Conservation (phyloP, 1,139 yeast genomes). For the Magnusiomyces clavatus region DNA sequence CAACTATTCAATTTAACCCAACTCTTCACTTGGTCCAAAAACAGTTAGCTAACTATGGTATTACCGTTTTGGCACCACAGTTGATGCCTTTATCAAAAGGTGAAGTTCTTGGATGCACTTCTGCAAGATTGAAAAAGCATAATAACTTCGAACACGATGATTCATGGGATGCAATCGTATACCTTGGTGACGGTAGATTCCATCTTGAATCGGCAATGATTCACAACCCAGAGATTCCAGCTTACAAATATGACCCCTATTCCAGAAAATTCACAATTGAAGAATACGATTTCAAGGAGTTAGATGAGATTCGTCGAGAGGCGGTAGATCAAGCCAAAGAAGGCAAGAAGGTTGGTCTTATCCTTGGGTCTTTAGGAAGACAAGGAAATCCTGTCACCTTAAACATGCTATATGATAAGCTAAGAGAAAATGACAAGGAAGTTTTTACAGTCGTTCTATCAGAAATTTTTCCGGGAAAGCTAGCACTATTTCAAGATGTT, state of each 20-base stretch:
- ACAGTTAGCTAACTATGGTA: constrained; percentile 28
- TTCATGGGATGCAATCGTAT: constrained; percentile 71
- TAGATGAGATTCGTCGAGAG: constrained; percentile 62
- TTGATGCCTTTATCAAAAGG: constrained; percentile 90
- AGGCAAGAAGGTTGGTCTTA: constrained; percentile 71
- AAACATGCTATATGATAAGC: constrained; percentile 49
- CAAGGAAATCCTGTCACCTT: constrained; percentile 86
- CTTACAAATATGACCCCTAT: constrained; percentile 92
- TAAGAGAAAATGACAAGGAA: constrained; percentile 48
- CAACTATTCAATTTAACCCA: constrained; percentile 96
- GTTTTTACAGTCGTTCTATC: constrained; percentile 80
- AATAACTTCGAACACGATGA: constrained; percentile 34
- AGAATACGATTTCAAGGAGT: constrained; percentile 75
- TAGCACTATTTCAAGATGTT: constrained; percentile 88
- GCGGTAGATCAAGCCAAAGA: constrained; percentile 57
- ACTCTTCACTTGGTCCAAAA: constrained; percentile 74
- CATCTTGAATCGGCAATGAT: constrained; percentile 96
- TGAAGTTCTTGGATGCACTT: constrained; percentile 93
- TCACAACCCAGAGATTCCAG: constrained; percentile 88
- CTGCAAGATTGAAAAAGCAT: constrained; percentile 50
- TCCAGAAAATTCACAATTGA: constrained; percentile 85
- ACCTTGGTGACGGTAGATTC: constrained; percentile 94
- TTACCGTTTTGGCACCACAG: constrained; percentile 70
- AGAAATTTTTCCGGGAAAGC: constrained; percentile 87
- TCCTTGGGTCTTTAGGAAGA: constrained; percentile 92